Evolutionary conservation across 148 eudicot species (phyloP).

Genomic region (Limonium bicolor): DNA sequence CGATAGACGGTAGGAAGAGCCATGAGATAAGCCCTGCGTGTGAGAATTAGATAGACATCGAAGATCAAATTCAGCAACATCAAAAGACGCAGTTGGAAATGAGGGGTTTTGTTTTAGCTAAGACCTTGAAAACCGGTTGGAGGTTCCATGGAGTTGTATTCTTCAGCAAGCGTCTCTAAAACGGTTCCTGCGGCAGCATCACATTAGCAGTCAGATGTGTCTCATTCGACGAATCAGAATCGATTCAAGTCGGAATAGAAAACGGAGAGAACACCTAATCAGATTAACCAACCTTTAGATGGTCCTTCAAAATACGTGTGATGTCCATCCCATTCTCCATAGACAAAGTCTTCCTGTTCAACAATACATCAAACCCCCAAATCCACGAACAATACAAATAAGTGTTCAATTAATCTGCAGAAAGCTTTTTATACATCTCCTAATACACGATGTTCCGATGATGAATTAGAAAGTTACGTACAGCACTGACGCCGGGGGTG

Average conservation of each 20-base stretch:
- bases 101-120: not conserved
- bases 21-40: conserved; percentile 67
- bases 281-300: conserved; percentile 35
- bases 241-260: not conserved
- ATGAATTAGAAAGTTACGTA: no score
- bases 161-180: conserved; percentile 55
- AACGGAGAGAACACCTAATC: not conserved
- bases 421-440: no score
- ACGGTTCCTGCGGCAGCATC: conserved; percentile 31
- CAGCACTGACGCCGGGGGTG: conserved; percentile 37
- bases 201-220: not conserved
- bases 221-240: not conserved
- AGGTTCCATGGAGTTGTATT: conserved; percentile 54
- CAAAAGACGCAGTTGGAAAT: not conserved
- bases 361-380: conserved; percentile 9
- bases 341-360: conserved; percentile 74
- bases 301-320: conserved; percentile 61
- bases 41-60: not conserved
- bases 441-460: no score
- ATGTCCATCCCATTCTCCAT: conserved; percentile 61
- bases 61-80: not conserved
- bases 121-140: conserved; percentile 86
- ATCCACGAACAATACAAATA: no score
- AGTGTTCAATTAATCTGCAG: no score
- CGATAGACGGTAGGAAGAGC: conserved; percentile 74